Percentiles rank a stretch among this genome's conserved stretches.
Conservation (phyloP, 768 basidiomycete genomes). For the Fomitopsis serialis region DNA sequence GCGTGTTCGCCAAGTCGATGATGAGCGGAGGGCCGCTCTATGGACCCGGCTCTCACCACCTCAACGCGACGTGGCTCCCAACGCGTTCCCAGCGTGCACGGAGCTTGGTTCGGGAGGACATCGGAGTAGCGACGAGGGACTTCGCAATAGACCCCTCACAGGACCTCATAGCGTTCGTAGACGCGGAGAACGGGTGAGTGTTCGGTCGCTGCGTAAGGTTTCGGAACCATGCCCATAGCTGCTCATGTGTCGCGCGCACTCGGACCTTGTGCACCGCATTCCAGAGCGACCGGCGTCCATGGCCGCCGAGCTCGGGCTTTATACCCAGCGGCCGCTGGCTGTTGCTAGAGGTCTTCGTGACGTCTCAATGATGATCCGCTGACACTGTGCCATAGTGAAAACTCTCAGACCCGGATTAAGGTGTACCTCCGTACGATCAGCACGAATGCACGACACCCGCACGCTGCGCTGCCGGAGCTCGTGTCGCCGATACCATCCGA, state of each 20-base stretch:
- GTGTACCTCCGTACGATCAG: constrained; percentile 41
- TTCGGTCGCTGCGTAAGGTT: not conserved
- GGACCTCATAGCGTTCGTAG: constrained; percentile 47
- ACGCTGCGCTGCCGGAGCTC: constrained; percentile 27
- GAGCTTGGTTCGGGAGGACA: constrained; percentile 24
- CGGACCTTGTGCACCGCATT: not conserved
- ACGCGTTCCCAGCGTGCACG: constrained; percentile 5
- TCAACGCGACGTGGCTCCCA: constrained; percentile 25
- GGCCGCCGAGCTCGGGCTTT: not conserved
- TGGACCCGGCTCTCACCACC: constrained; percentile 12
- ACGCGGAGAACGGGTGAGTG: constrained; percentile 15
- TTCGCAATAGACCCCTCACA: constrained; percentile 66
- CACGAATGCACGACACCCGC: constrained; percentile 34
- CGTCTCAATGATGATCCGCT: not conserved
- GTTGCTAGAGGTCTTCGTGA: too few species aligned
- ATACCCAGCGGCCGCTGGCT: not conserved
- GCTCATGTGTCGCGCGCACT: not conserved
- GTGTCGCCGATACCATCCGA: constrained; percentile 21
- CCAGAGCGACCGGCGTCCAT: not conserved
- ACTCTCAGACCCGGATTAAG: constrained; percentile 14
- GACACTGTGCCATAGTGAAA: not conserved
- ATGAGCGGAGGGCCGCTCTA: constrained; percentile 1
- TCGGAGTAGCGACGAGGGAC: constrained; percentile 42
- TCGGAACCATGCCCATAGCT: not conserved
- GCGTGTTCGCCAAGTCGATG: constrained; percentile 45